Evolutionary conservation across 208 protist genomes (phyloP).

Genomic region (Crithidia thermophila): DNA sequence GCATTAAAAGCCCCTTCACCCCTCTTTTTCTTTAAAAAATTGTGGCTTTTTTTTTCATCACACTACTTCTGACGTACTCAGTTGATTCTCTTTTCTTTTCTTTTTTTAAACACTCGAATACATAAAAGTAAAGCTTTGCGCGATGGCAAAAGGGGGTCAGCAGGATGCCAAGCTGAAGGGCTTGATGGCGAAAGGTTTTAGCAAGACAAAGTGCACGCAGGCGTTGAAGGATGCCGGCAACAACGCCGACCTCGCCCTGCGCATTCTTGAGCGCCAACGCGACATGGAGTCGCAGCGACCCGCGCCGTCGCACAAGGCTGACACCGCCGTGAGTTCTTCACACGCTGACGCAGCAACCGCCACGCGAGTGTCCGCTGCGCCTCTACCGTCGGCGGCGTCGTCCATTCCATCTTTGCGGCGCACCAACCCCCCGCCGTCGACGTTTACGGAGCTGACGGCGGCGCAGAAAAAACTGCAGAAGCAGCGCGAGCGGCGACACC

Average conservation of each 20-base stretch:
- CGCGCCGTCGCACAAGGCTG: not conserved
- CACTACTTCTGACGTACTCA: not conserved
- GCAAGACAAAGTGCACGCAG: conserved; percentile 59
- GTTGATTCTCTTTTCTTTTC: not conserved
- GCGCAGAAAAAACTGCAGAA: not conserved
- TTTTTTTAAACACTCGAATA: too few relatives aligned
- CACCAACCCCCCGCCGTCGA: not conserved
- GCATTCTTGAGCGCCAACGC: conserved; percentile 46
- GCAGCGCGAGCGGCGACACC: conserved; percentile 38
- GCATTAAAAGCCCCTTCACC: too few relatives aligned
- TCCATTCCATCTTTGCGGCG: conserved; percentile 23
- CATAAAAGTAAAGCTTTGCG: too few relatives aligned
- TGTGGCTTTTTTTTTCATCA: not conserved
- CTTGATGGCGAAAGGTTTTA: conserved; percentile 51
- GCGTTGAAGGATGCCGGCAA: conserved; percentile 73
- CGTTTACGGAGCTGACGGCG: not conserved
- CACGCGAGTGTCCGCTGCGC: not conserved
- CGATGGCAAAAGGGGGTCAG: not conserved
- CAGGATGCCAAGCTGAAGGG: conserved; percentile 25
- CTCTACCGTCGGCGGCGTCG: not conserved
- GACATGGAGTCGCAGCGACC: conserved; percentile 21
- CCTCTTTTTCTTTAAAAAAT: not conserved
- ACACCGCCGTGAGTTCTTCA: too few relatives aligned
- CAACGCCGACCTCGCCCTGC: conserved; percentile 48
- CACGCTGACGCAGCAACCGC: too few relatives aligned